Percentiles rank a stretch among this genome's conserved stretches.
Evolutionary conservation across 805 yeast species (phyloP).

Genomic region (Cyberlindnera mycetangii): DNA sequence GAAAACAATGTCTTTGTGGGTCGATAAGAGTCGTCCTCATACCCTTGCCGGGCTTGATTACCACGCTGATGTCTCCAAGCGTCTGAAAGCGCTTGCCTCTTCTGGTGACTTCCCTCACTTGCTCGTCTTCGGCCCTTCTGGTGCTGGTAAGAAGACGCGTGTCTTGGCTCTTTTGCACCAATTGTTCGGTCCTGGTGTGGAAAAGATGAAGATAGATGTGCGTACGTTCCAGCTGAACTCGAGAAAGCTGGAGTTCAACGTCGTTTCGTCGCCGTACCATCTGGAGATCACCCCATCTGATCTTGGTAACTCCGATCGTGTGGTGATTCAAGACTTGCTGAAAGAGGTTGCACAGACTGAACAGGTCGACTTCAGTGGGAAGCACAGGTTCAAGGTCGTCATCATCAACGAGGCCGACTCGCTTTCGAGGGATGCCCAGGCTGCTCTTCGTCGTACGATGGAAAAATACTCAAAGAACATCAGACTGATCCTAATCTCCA

Average conservation of each 20-base stretch:
- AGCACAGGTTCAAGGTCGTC: conserved; percentile 69
- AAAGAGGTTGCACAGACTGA: conserved; percentile 95
- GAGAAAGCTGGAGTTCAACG: conserved; percentile 84
- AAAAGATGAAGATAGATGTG: conserved; percentile 84
- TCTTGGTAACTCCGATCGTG: conserved; percentile 92
- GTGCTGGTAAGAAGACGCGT: conserved; percentile 96
- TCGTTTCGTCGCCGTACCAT: conserved; percentile 88
- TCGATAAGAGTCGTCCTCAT: conserved; percentile 87
- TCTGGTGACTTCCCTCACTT: conserved; percentile 93
- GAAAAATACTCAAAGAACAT: conserved; percentile 89
- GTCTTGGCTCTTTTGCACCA: conserved; percentile 75
- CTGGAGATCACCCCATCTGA: conserved; percentile 95
- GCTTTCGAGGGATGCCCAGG: conserved; percentile 89
- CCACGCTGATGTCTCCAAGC: conserved; percentile 61
- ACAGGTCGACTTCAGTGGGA: conserved; percentile 75
- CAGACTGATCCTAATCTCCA: conserved; percentile 79
- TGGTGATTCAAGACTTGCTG: conserved; percentile 89
- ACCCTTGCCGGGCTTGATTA: conserved; percentile 60
- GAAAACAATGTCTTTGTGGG: conserved; percentile 84
- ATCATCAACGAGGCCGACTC: conserved; percentile 91
- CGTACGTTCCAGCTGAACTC: conserved; percentile 75
- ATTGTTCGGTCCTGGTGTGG: conserved; percentile 79
- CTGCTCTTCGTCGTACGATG: conserved; percentile 94
- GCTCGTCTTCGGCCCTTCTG: conserved; percentile 91
- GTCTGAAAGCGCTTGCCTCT: conserved; percentile 57